Percentiles rank a stretch among this genome's conserved stretches.
Conservation (phyloP, 2,329 filamentous ascomycete genomes). For the Trichoderma atrobrunneum region DNA sequence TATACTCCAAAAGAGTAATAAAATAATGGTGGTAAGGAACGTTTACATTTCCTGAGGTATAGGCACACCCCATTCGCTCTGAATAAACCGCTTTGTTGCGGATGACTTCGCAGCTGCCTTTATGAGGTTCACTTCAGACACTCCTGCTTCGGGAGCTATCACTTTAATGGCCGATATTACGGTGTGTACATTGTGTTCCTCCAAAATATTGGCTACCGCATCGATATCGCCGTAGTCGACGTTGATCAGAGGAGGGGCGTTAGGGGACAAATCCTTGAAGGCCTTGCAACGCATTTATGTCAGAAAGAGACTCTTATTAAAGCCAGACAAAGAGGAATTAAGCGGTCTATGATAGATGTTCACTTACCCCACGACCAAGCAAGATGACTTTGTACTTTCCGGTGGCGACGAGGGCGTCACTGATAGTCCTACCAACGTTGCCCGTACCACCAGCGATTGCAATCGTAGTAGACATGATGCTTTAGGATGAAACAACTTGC, state of each 20-base stretch:
- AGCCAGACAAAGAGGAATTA: too few species aligned
- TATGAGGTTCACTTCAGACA: not conserved
- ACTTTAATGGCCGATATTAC: not conserved
- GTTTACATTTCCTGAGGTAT: not conserved
- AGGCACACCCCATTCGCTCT: not conserved
- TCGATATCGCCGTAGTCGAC: not conserved
- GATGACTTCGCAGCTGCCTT: not conserved
- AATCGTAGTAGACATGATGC: not conserved
- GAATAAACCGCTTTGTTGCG: not conserved
- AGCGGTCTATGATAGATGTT: not conserved
- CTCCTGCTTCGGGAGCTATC: not conserved
- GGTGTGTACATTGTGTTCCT: not conserved
- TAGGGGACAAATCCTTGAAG: not conserved
- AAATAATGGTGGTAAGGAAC: not conserved
- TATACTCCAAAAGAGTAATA: not conserved
- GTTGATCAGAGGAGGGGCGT: not conserved
- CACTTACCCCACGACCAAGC: not conserved
- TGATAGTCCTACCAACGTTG: not conserved
- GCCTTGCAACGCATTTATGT: not conserved
- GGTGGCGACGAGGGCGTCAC: not conserved
- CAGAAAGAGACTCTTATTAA: not conserved
- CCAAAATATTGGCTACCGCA: not conserved
- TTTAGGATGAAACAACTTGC: not conserved
- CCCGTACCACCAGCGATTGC: not conserved
- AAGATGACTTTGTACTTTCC: not conserved